Percentiles rank a stretch among this genome's conserved stretches.
These are phyloP conservation scores for Chenopodium berlandieri DNA, from an alignment of 148 eudicot genomes.

Conservation along the genomic window DNA sequence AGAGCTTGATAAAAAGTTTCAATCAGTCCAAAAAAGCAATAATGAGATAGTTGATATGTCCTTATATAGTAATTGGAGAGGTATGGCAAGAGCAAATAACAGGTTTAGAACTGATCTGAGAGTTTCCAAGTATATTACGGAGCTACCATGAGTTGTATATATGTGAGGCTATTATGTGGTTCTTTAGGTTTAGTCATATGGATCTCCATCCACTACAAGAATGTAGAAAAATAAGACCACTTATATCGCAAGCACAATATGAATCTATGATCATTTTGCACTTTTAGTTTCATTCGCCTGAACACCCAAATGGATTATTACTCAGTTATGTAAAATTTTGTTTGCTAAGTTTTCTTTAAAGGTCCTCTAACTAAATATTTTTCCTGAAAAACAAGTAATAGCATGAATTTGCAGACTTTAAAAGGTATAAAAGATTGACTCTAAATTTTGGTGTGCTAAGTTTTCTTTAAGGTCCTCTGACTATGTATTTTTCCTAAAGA, in stretches of 20 bases:
- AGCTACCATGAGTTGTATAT: background rate
- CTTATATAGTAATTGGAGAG: background rate
- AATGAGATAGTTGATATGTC: too few relatives aligned
- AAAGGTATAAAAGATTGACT: too few relatives aligned
- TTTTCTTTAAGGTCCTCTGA: too few relatives aligned
- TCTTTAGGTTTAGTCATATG: background rate
- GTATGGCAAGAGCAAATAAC: background rate
- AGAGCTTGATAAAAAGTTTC: too few relatives aligned
- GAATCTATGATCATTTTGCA: background rate
- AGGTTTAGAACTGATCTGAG: background rate
- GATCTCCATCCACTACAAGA: background rate
- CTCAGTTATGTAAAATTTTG: background rate
- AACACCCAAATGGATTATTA: background rate
- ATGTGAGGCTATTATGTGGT: background rate
- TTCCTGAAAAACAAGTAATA: too few relatives aligned
- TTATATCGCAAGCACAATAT: background rate
- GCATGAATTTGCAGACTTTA: too few relatives aligned
- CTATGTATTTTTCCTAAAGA: too few relatives aligned
- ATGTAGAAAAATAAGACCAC: background rate
- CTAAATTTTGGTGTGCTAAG: too few relatives aligned
- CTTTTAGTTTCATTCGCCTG: background rate
- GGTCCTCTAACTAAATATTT: too few relatives aligned
- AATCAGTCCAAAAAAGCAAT: too few relatives aligned
- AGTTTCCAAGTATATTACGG: background rate
- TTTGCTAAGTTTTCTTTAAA: too few relatives aligned